A percentile compares a stretch with the other conserved stretches of the same genome.
Conservation (phyloP, 164 flowering plant genomes). For the Sextonia rubra region DNA sequence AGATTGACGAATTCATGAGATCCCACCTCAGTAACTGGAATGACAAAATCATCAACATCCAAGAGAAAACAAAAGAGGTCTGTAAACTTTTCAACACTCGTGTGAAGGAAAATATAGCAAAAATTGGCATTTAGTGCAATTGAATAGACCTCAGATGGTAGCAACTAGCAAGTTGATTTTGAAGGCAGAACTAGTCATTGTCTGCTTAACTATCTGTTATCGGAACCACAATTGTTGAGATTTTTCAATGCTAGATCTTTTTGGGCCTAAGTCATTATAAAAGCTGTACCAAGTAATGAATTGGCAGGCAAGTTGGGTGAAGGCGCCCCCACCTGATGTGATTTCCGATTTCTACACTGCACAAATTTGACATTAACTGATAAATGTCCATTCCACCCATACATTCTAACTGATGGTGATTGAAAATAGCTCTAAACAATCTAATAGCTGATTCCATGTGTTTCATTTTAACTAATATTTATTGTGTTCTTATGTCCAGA, state of each 20-base stretch:
- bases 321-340: neutral
- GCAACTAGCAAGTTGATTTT: neutral
- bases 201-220: neutral
- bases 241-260: neutral
- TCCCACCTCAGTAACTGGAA: conserved; percentile 66
- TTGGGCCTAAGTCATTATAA: neutral
- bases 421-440: neutral
- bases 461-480: neutral
- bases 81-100: conserved; percentile 7
- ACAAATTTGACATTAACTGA: neutral
- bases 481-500: conserved; percentile 37
- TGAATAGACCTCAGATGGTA: neutral
- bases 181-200: neutral
- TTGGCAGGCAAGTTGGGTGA: neutral
- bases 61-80: conserved; percentile 88
- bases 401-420: neutral
- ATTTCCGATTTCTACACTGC: no score
- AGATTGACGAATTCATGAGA: conserved; percentile 82
- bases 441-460: neutral
- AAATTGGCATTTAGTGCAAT: neutral
- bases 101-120: neutral
- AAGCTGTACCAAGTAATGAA: neutral
- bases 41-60: conserved; percentile 56
- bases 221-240: neutral
- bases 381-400: neutral